Base-by-base conservation (phyloP, 768 basidiomycete genomes). In the Agrocybe praecox region DNA sequence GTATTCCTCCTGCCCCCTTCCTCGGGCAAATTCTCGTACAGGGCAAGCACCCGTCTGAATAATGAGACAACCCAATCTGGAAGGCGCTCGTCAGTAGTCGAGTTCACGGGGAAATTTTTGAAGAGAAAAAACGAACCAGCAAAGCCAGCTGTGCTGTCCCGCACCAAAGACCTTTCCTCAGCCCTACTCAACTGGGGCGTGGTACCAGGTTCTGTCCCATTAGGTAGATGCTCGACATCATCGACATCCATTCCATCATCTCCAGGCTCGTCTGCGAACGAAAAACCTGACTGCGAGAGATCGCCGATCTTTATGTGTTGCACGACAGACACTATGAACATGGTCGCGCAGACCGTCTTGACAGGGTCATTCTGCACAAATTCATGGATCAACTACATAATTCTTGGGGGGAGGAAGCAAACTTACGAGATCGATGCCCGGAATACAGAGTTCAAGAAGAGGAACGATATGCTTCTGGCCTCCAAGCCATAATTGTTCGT, bases 1-100 rank as follows among this genome's bases (percentile, higher is more conserved):
- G 82, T 88, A 59, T 91, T 91, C 72, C 81, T 85, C 74, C 85
- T 86, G 5, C 96, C 96, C 11, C 92, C 94, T 72, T 96, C 96
- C 69, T 98, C 96, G 0, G 96, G 96, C 5, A 98, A 76, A 67
- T 96, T 96, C 74, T 95, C 92, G 66, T 90, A 96, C 18, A 98
- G 74, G 1, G 90, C 84, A 51, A 94, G 77, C 50, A 94, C 84
- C 10, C 92, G 84, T 15, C 90, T 79, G 65, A 94, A 87, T 26
- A 94, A 81, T 19, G 88, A 85, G 0, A 81, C 81, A 12, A 93
- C 86, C 92, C 92, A 94, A 65, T 90, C 92, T 92, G 57, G 12
- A 57, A 46, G 14, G 26, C 26, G 26, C 9, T 29, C 9, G 9
- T 29, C 26, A 29, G 26, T 9, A 29, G 26, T 29, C 26, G 9